Conservation (phyloP, 2,329 filamentous ascomycete species). For the Thelonectria rubi region DNA sequence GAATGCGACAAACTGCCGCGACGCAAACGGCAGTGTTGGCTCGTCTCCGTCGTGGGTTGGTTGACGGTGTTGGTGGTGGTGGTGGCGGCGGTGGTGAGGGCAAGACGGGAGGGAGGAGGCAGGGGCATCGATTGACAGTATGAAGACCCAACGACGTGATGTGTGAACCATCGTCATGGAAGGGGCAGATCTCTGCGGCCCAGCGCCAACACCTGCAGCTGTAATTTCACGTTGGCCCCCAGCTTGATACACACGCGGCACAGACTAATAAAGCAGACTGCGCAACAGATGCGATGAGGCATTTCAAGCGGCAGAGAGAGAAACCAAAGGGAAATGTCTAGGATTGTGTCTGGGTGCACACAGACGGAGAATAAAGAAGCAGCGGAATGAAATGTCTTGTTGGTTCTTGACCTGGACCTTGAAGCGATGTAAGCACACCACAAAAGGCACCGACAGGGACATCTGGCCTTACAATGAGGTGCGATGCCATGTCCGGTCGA, state of each 20-base stretch:
- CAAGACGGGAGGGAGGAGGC: neutral
- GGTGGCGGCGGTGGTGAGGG: constrained; percentile 9
- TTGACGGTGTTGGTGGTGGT: neutral
- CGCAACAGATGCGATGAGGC: constrained; percentile 11
- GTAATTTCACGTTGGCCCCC: neutral
- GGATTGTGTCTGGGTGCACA: neutral
- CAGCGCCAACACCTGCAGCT: neutral
- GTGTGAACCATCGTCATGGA: constrained; percentile 14
- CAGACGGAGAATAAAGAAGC: constrained; percentile 3
- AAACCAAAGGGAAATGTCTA: constrained; percentile 1
- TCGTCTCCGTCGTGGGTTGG: neutral
- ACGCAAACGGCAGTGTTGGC: neutral
- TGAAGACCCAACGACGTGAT: neutral
- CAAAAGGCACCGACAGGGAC: constrained; percentile 7
- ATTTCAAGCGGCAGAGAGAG: constrained; percentile 1
- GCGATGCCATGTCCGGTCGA: constrained; percentile 1
- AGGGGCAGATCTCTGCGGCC: neutral
- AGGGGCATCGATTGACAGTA: constrained; percentile 5
- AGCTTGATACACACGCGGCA: constrained; percentile 17
- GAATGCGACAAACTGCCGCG: neutral
- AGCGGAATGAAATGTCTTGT: constrained; percentile 13
- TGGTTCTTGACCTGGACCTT: constrained; percentile 9
- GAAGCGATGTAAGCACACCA: constrained; percentile 17
- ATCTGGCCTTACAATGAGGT: constrained; percentile 17
- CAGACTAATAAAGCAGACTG: constrained; percentile 18